Conservation (phyloP, 2,329 filamentous ascomycete genomes). For the Diplodia mutila region DNA sequence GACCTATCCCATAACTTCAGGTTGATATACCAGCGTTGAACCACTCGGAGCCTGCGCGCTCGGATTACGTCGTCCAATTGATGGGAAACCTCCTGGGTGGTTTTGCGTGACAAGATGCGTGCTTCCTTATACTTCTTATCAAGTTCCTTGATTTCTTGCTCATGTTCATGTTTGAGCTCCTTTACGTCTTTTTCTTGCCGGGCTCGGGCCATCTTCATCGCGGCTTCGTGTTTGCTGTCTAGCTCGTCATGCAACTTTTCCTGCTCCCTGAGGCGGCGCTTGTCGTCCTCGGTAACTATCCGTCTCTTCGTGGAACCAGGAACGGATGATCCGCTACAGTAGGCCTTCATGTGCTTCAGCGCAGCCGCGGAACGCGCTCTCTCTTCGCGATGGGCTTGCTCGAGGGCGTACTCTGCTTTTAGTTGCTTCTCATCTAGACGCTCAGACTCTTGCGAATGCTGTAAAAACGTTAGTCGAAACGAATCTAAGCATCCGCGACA, state of each 20-base stretch:
- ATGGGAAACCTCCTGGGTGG: background rate
- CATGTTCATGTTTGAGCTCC: conserved; percentile 12
- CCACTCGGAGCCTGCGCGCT: conserved; percentile 8
- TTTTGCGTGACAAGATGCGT: background rate
- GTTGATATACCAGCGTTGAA: conserved; percentile 22
- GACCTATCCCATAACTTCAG: conserved; percentile 20
- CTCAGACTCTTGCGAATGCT: conserved; percentile 46
- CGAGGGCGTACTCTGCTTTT: conserved; percentile 48
- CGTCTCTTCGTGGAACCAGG: conserved; percentile 26
- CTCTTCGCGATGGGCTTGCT: conserved; percentile 47
- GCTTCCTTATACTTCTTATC: conserved; percentile 7
- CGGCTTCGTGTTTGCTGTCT: conserved; percentile 48
- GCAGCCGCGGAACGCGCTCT: conserved; percentile 49
- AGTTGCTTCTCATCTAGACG: conserved; percentile 52
- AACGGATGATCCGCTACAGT: conserved; percentile 44
- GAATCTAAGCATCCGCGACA: background rate
- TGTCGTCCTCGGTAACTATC: conserved; percentile 51
- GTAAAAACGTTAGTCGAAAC: background rate
- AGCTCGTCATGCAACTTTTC: conserved; percentile 44
- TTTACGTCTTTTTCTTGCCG: conserved; percentile 48
- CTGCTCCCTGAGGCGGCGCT: conserved; percentile 48
- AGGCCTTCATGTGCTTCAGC: conserved; percentile 53
- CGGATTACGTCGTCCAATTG: conserved; percentile 12
- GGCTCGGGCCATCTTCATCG: conserved; percentile 52
- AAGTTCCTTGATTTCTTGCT: conserved; percentile 8